phyloP scores from a whole-genome alignment of 2,329 filamentous ascomycete genomes.

The Fusarium sp. region DNA sequence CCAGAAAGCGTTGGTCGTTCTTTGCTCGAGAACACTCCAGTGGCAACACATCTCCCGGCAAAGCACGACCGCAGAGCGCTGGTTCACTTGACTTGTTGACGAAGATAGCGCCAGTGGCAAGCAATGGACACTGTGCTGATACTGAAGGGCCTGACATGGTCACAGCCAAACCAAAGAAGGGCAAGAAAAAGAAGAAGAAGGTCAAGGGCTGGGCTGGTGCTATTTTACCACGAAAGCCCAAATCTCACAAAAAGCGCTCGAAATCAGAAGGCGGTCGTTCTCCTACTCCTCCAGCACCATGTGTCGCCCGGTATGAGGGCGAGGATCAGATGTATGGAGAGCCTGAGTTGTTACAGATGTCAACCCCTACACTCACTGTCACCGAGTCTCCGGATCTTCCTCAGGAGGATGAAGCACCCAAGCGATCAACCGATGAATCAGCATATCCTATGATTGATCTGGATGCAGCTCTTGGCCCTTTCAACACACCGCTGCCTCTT shows the following conservation, averaged over 20 bases:
- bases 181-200: conserved; percentile 68
- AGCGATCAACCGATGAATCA: conserved; percentile 67
- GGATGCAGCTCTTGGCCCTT: conserved; percentile 91
- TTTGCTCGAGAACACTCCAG: conserved; percentile 69
- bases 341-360: conserved; percentile 43
- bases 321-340: conserved; percentile 49
- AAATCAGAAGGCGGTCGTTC: conserved; percentile 56
- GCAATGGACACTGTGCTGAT: conserved; percentile 51
- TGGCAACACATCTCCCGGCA: conserved; percentile 59
- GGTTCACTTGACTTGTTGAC: conserved; percentile 57
- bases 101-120: conserved; percentile 51
- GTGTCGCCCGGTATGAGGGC: conserved; percentile 45
- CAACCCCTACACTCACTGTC: conserved; percentile 56
- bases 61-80: conserved; percentile 60
- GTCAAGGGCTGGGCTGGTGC: conserved; percentile 80
- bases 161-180: conserved; percentile 49
- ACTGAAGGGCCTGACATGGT: conserved; percentile 39
- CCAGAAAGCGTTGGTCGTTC: conserved; percentile 72
- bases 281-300: conserved; percentile 60
- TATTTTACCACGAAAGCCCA: conserved; percentile 73
- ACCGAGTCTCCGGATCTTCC: conserved; percentile 54
- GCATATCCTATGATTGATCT: conserved; percentile 89
- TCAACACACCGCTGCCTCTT: conserved; percentile 79
- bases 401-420: conserved; percentile 50
- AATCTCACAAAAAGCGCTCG: conserved; percentile 59